Conservation (phyloP, 2,329 filamentous ascomycete species). For the Neocatenulostroma microsporum region DNA sequence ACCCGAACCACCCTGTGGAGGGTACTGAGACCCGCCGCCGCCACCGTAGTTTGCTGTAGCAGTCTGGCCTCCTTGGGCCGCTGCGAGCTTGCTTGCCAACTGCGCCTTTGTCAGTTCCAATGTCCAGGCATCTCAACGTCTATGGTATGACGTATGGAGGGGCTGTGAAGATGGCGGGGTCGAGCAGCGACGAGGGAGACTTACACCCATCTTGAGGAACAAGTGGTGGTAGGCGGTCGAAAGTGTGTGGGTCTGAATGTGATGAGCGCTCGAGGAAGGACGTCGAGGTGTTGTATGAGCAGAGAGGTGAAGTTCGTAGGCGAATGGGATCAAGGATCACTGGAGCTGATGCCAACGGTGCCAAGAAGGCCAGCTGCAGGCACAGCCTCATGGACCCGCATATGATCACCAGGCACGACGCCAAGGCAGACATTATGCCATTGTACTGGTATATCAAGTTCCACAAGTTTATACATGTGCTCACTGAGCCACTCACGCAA, state of each 20-base stretch:
- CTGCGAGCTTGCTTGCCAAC: slow-evolving; percentile 43
- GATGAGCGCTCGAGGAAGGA: not conserved
- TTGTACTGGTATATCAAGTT: too few species aligned
- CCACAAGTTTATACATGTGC: too few species aligned
- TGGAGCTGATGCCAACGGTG: too few species aligned
- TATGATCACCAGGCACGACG: slow-evolving; percentile 4
- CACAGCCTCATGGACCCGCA: not conserved
- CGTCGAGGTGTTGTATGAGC: not conserved
- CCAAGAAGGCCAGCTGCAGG: slow-evolving; percentile 1
- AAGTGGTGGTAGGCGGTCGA: not conserved
- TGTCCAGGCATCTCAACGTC: not conserved
- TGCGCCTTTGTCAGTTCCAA: slow-evolving; percentile 17
- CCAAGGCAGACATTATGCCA: too few species aligned
- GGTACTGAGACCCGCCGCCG: slow-evolving; percentile 15
- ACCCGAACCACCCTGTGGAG: too few species aligned
- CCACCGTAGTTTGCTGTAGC: slow-evolving; percentile 20
- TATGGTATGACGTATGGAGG: not conserved
- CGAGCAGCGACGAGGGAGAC: not conserved
- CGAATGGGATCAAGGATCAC: too few species aligned
- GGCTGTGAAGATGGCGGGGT: slow-evolving; percentile 1
- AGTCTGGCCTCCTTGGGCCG: slow-evolving; percentile 29
- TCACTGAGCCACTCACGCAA: too few species aligned
- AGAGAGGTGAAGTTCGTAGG: not conserved
- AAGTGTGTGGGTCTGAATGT: not conserved
- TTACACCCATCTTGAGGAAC: slow-evolving; percentile 1